These are phyloP conservation scores for Phytopythium vexans DNA, from an alignment of 352 stramenopile species.

Conservation along the genomic window DNA sequence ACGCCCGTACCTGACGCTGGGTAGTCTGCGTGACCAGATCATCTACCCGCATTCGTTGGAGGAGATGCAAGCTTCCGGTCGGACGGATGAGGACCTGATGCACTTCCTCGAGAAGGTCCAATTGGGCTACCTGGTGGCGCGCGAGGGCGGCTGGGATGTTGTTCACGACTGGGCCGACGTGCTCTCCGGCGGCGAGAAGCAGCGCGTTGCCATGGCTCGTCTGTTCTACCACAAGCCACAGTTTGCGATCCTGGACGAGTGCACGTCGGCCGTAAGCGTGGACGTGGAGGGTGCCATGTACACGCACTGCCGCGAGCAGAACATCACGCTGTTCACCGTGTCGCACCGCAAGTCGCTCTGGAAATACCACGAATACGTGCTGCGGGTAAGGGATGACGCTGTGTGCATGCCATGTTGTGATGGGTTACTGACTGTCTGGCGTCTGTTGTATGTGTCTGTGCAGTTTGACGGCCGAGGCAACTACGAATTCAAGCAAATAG, in stretches of 20 bases:
- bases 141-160: slow-evolving; percentile 74
- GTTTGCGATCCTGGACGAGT: slow-evolving; percentile 90
- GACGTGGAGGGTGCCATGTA: slow-evolving; percentile 90
- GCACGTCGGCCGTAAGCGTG: slow-evolving; percentile 79
- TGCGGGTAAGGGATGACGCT: slow-evolving; percentile 43
- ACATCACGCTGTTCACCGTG: slow-evolving; percentile 91
- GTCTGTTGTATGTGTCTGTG: slow-evolving; percentile 7
- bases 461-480: slow-evolving; percentile 82
- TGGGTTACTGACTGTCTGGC: slow-evolving; percentile 1
- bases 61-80: slow-evolving; percentile 51
- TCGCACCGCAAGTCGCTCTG: slow-evolving; percentile 89
- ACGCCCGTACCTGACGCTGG: slow-evolving; percentile 84
- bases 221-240: slow-evolving; percentile 90
- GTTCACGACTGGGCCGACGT: slow-evolving; percentile 88
- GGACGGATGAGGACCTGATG: slow-evolving; percentile 63
- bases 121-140: slow-evolving; percentile 69
- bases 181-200: slow-evolving; percentile 88
- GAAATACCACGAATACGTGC: slow-evolving; percentile 87
- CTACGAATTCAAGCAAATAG: slow-evolving; percentile 87
- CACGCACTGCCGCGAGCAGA: slow-evolving; percentile 73
- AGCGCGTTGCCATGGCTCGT: slow-evolving; percentile 87
- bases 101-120: slow-evolving; percentile 79
- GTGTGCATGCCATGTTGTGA: background rate
- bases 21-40: slow-evolving; percentile 85
- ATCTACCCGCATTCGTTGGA: slow-evolving; percentile 84